These are phyloP conservation scores for Fraxinus latifolia DNA, from an alignment of 305 asterid genomes.

Conservation along the genomic window DNA sequence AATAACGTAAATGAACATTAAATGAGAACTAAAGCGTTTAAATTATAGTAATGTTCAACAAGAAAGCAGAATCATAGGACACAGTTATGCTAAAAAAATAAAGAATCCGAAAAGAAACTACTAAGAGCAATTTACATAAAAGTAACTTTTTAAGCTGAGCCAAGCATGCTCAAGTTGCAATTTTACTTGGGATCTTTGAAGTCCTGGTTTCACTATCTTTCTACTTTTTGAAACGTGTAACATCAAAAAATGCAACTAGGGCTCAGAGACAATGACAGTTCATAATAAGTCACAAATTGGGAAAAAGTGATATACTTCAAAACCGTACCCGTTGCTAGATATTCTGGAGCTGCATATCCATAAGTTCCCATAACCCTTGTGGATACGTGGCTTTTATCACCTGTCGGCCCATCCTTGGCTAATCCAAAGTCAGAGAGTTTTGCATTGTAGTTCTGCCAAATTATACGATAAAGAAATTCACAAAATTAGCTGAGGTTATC, in stretches of 20 bases:
- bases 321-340: conserved; percentile 13
- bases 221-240: background rate
- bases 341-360: conserved; percentile 20
- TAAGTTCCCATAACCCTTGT: conserved; percentile 16
- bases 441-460: conserved; percentile 18
- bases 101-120: background rate
- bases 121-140: background rate
- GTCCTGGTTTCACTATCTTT: background rate
- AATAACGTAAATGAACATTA: background rate
- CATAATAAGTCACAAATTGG: background rate
- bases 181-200: conserved; percentile 6
- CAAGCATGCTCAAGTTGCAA: background rate
- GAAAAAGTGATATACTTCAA: background rate
- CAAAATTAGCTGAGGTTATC: background rate
- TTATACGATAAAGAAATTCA: background rate
- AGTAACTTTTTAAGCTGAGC: background rate
- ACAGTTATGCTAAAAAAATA: background rate
- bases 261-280: background rate
- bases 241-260: background rate
- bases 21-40: background rate
- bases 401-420: conserved; percentile 19
- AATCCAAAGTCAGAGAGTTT: conserved; percentile 18
- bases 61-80: background rate
- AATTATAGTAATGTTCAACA: background rate
- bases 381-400: conserved; percentile 8